Evolutionary conservation across 2,329 filamentous ascomycete species (phyloP).

Genomic region (Nemania serpens): DNA sequence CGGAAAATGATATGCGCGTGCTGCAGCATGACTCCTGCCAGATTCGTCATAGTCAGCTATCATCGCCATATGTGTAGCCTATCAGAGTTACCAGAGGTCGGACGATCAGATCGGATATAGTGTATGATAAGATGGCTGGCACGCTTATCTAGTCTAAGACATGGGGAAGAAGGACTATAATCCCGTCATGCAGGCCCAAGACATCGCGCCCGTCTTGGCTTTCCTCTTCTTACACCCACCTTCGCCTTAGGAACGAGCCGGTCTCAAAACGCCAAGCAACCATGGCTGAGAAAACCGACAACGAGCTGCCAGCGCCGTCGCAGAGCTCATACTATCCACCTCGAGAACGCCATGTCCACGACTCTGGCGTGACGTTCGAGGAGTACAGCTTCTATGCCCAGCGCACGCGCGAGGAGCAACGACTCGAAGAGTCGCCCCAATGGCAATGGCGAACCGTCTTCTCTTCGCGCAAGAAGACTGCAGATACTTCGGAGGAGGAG

Average conservation of each 20-base stretch:
- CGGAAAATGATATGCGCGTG: not conserved
- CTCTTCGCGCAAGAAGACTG: slow-evolving; percentile 12
- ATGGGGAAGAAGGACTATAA: not conserved
- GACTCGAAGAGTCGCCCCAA: slow-evolving; percentile 9
- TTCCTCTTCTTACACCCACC: not conserved
- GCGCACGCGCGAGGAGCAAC: slow-evolving; percentile 22
- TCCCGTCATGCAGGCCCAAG: not conserved
- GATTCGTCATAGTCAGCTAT: not conserved
- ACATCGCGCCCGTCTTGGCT: slow-evolving; percentile 19
- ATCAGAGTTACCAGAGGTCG: not conserved
- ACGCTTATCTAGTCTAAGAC: not conserved
- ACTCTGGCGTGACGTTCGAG: slow-evolving; percentile 27
- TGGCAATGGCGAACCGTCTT: slow-evolving; percentile 21
- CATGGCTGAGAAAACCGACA: slow-evolving; percentile 20
- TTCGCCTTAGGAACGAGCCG: not conserved
- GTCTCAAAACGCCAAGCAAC: slow-evolving; percentile 12
- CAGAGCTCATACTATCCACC: slow-evolving; percentile 16
- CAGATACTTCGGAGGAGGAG: not conserved
- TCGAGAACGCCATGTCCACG: slow-evolving; percentile 19
- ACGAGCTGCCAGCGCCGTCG: slow-evolving; percentile 5
- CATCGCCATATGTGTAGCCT: not conserved
- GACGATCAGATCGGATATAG: not conserved
- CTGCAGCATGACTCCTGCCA: slow-evolving; percentile 1
- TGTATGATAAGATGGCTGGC: not conserved
- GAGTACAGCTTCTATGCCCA: slow-evolving; percentile 27